Base-by-base conservation (phyloP, 305 asterid species). In the Ilex paraguariensis region DNA sequence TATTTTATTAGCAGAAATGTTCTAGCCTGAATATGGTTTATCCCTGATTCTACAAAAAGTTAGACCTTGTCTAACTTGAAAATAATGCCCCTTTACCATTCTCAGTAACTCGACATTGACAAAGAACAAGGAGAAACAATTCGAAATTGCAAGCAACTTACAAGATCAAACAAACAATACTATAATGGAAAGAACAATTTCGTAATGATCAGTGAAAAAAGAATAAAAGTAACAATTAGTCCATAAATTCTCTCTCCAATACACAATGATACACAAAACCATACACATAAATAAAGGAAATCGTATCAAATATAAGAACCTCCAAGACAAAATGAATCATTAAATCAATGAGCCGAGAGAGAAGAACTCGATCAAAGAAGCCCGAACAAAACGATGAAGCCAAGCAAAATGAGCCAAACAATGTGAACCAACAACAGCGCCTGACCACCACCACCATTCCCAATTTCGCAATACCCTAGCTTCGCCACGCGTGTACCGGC, bases 341-440 rank as follows among this genome's bases (percentile, higher is more conserved):
- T 2, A 21, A 21, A 21, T 21, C 28, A 21, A 21, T 21, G 28
- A 21, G 28, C 28, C 15, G 28, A 21, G 28, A 21, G 28, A 21
- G 28, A 21, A 21, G 28, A 2, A 12, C 17, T 21, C 28, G 28
- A 13, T 91, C 87, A 91, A 32, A 88, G 87, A 67, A 91, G 87
- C 52, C 97, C 97, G 62, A 91, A 91, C 72, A 88, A 65, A 3
- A 84, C 91, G 39, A 88, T 79, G 33, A 88, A 66, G 54, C 96
- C 98, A 33, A 91, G 89, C 77, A 91, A 68, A 49, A 88, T 82
- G 15, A 91, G 83, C 98, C 96, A 91, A 53, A 91, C 74, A 63
- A 88, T 88, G 69, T 91, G 98, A 60, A 91, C 87, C 95, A 91
- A 71, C 85, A 91, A 66, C 21, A 91, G 79, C 12, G 98, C 96